Evolutionary conservation across 2,329 filamentous ascomycete genomes (phyloP), one percentile per base, ranked within the genome.

Genomic region (Dactylonectria estremocensis): DNA sequence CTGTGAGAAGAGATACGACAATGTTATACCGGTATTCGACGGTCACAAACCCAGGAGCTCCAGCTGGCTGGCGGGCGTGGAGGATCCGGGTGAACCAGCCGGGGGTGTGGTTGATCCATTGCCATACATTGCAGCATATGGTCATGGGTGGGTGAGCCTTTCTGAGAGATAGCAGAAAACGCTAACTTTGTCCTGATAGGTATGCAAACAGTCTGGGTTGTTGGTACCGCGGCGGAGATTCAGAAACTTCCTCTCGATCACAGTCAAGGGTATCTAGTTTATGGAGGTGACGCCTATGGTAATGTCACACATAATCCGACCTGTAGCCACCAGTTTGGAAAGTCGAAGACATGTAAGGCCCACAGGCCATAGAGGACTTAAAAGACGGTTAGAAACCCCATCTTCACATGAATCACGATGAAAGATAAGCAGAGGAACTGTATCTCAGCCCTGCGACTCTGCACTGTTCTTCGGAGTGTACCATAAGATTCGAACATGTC

Each of bases 31-130:
- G 77, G 7, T 92, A 91, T 69, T 77, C 76, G 0, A 69, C 78
- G 3, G 81, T 80, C 24, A 84, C 82, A 0, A 69, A 69, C 2
- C 76, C 83, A 0, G 78, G 83, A 4, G 75, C 80, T 6, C 82
- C 82, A 2, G 80, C 83, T 0, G 88, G 89, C 0, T 92, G 90
- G 90, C 80, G 89, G 20, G 89, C 84, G 0, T 37, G 89, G 90
- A 81, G 90, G 10, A 77, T 91, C 1, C 74, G 81, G 5, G 76
- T 86, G 1, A 76, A 81, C 1, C 80, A 87, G 3, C 85, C 90
- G 0, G 89, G 89, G 0, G 87, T 87, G 3, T 91, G 88, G 88
- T 87, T 90, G 87, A 80, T 90, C 69, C 89, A 91, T 75, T 91
- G 89, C 69, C 89, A 91, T 74, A 84, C 87, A 16, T 69, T 87